phyloP scores from a whole-genome alignment of 106 monocot species.

The Dioscorea dumetorum region DNA sequence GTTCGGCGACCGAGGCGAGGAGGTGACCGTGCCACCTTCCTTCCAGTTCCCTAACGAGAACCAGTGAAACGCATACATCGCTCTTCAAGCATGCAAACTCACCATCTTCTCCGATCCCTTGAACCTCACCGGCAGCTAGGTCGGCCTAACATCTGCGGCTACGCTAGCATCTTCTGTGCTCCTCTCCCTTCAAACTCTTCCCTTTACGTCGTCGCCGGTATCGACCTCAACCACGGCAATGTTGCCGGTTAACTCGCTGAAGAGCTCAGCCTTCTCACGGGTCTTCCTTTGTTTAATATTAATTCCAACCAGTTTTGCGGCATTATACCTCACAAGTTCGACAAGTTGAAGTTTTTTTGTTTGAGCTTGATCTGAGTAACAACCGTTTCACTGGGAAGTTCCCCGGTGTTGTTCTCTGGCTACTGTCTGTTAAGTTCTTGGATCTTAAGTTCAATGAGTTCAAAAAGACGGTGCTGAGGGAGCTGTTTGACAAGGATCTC shows the following conservation, averaged over 20 bases:
- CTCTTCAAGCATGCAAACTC: slow-evolving; percentile 75
- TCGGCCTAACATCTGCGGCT: slow-evolving; percentile 71
- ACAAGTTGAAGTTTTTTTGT: slow-evolving; percentile 27
- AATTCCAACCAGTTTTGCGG: slow-evolving; percentile 94
- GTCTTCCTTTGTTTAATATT: slow-evolving; percentile 69
- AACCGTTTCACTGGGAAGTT: slow-evolving; percentile 78
- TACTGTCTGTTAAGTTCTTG: slow-evolving; percentile 45
- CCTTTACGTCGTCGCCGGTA: too few relatives aligned
- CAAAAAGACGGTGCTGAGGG: slow-evolving; percentile 39
- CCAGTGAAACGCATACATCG: too few relatives aligned
- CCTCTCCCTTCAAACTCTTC: too few relatives aligned
- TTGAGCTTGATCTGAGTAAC: slow-evolving; percentile 82
- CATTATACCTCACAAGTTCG: slow-evolving; percentile 39
- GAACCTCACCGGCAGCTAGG: slow-evolving; percentile 60
- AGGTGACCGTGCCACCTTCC: too few relatives aligned
- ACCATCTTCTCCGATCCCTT: slow-evolving; percentile 75
- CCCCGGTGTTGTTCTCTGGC: slow-evolving; percentile 51
- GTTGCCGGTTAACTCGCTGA: slow-evolving; percentile 76
- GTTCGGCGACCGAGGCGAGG: too few relatives aligned
- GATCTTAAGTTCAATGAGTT: slow-evolving; percentile 87
- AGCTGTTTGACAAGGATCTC: too few relatives aligned
- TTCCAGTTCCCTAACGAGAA: too few relatives aligned
- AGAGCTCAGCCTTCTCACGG: slow-evolving; percentile 61
- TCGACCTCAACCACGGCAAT: too few relatives aligned
- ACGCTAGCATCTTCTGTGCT: slow-evolving; percentile 70